Conservation (phyloP, 1,139 yeast genomes). For the Debaryomyces fabryi region DNA sequence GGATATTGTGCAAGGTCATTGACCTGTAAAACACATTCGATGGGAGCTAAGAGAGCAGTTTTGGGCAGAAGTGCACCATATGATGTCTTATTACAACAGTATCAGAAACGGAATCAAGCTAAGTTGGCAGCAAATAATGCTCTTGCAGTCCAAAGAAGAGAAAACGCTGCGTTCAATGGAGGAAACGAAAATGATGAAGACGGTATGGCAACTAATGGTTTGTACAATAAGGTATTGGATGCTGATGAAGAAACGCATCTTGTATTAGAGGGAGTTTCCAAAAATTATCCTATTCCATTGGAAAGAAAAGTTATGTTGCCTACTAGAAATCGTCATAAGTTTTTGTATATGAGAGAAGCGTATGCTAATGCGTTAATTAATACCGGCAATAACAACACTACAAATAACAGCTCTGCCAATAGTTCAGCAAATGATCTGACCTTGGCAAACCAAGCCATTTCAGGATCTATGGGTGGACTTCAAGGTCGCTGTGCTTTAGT, state of each 20-base stretch:
- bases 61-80: slow-evolving; percentile 91
- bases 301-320: slow-evolving; percentile 78
- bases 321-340: slow-evolving; percentile 66
- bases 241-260: slow-evolving; percentile 95
- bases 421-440: slow-evolving; percentile 37
- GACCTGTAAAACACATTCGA: slow-evolving; percentile 96
- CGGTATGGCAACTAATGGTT: slow-evolving; percentile 19
- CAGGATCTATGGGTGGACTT: slow-evolving; percentile 66
- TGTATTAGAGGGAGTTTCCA: slow-evolving; percentile 87
- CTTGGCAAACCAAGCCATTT: slow-evolving; percentile 52
- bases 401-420: slow-evolving; percentile 21
- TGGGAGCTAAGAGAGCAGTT: slow-evolving; percentile 97
- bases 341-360: slow-evolving; percentile 81
- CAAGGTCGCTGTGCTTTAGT: slow-evolving; percentile 78
- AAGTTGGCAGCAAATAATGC: slow-evolving; percentile 83
- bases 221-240: slow-evolving; percentile 37
- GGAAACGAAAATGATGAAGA: slow-evolving; percentile 26
- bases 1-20: slow-evolving; percentile 92
- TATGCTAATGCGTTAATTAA: slow-evolving; percentile 64
- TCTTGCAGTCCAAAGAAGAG: slow-evolving; percentile 56
- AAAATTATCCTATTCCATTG: slow-evolving; percentile 79
- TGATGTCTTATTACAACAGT: slow-evolving; percentile 82
- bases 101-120: slow-evolving; percentile 91
- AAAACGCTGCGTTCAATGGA: slow-evolving; percentile 46
- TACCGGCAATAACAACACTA: slow-evolving; percentile 28